A percentile compares a stretch with the other conserved stretches of the same genome.
Evolutionary conservation across 108 stramenopile species (phyloP).

Genomic region (Fragilariopsis cylindrus): DNA sequence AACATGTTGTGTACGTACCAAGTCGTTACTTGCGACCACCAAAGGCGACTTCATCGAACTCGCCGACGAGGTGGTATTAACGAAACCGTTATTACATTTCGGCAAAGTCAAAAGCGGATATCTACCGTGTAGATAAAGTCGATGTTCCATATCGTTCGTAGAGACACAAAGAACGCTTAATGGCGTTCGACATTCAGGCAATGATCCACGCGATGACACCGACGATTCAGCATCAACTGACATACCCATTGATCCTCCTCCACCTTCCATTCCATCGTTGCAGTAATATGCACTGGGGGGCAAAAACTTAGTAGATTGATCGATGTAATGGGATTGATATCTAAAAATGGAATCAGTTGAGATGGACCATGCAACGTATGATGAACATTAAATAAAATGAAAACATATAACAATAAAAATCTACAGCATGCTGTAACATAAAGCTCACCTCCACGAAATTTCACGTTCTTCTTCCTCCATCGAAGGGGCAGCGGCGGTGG

Average conservation of each 20-base stretch:
- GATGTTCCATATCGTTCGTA: slow-evolving; percentile 40
- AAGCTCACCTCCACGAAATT: slow-evolving; percentile 52
- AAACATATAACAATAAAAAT: not conserved
- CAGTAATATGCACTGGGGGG: slow-evolving; percentile 40
- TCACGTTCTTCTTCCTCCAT: slow-evolving; percentile 37
- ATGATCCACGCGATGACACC: not conserved
- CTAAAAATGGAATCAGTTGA: not conserved
- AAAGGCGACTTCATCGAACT: slow-evolving; percentile 1
- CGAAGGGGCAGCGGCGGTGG: slow-evolving; percentile 15
- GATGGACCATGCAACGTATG: not conserved
- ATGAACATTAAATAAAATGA: not conserved
- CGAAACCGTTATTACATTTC: not conserved
- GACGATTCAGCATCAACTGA: slow-evolving; percentile 8
- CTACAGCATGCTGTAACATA: not conserved
- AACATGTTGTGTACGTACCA: slow-evolving; percentile 27
- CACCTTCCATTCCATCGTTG: not conserved
- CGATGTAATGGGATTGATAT: slow-evolving; percentile 44
- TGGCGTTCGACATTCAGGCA: slow-evolving; percentile 48
- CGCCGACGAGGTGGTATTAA: not conserved
- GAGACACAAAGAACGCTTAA: slow-evolving; percentile 70
- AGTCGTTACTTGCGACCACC: slow-evolving; percentile 28
- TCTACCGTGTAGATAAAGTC: slow-evolving; percentile 72
- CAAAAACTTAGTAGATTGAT: slow-evolving; percentile 38
- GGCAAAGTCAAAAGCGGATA: slow-evolving; percentile 48
- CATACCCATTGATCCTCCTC: slow-evolving; percentile 5